Evolutionary conservation across 495 filamentous ascomycete species (phyloP).

Genomic region (Penicillium canariense): DNA sequence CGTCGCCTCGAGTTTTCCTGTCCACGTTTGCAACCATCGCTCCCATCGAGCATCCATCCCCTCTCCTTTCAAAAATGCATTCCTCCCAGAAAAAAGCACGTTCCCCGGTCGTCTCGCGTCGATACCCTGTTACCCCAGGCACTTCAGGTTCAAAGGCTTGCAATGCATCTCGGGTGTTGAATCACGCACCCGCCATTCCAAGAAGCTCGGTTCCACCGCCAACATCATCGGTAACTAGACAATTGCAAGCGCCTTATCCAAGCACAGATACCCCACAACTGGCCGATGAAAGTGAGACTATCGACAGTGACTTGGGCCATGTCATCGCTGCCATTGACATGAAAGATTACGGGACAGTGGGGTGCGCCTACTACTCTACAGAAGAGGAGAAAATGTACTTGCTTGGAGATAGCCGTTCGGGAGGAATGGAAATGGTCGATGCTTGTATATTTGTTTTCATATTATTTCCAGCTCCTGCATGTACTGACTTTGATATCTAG

Average conservation of each 20-base stretch:
- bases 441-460: constrained; percentile 38
- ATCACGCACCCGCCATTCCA: constrained; percentile 1
- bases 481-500: constrained; percentile 19
- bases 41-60: not conserved
- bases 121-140: constrained; percentile 11
- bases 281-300: constrained; percentile 4
- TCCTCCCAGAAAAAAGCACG: constrained; percentile 25
- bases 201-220: constrained; percentile 3
- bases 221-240: constrained; percentile 1
- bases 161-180: constrained; percentile 2
- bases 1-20: not conserved
- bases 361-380: constrained; percentile 83
- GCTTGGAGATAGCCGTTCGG: constrained; percentile 75
- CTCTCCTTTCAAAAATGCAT: constrained; percentile 17
- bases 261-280: constrained; percentile 10
- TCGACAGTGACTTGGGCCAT: constrained; percentile 64
- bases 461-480: not conserved
- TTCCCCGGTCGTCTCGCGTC: constrained; percentile 8
- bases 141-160: constrained; percentile 12
- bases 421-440: constrained; percentile 68
- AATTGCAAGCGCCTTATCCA: constrained; percentile 9
- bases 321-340: constrained; percentile 84
- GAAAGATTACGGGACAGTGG: constrained; percentile 66
- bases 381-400: constrained; percentile 72
- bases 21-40: not conserved